A percentile compares a stretch with the other conserved stretches of the same genome.
Conservation (phyloP, 768 basidiomycete genomes). For the Cyathus striatus region DNA sequence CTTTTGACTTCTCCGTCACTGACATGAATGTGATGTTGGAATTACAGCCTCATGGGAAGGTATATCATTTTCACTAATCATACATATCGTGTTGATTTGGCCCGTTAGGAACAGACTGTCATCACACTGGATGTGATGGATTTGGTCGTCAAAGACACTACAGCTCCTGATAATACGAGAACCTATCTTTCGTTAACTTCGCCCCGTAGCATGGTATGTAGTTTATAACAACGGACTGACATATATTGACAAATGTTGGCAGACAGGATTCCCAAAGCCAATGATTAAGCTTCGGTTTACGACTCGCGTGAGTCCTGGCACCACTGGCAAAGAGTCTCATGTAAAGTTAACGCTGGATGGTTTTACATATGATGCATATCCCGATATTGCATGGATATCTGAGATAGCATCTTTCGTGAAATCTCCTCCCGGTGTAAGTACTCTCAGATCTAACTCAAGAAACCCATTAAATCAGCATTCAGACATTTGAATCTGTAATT, state of each 20-base stretch:
- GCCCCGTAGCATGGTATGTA: slow-evolving; percentile 53
- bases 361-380: slow-evolving; percentile 55
- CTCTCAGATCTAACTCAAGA: no score
- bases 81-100: no score
- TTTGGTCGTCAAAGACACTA: slow-evolving; percentile 47
- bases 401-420: slow-evolving; percentile 66
- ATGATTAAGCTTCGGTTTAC: slow-evolving; percentile 62
- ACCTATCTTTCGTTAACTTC: slow-evolving; percentile 52
- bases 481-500: slow-evolving; percentile 90
- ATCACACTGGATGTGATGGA: slow-evolving; percentile 63
- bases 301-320: slow-evolving; percentile 55
- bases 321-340: slow-evolving; percentile 73
- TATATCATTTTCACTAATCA: not conserved
- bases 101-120: slow-evolving; percentile 70
- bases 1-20: slow-evolving; percentile 29
- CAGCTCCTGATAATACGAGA: slow-evolving; percentile 22
- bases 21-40: slow-evolving; percentile 64
- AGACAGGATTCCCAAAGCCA: slow-evolving; percentile 44
- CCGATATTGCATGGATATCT: slow-evolving; percentile 57
- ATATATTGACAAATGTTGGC: not conserved
- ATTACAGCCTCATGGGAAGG: slow-evolving; percentile 68
- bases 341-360: slow-evolving; percentile 60
- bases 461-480: slow-evolving; percentile 1
- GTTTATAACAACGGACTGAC: not conserved
- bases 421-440: slow-evolving; percentile 85